phyloP scores from a whole-genome alignment of 805 yeast species.

The Maudiozyma saulgeensis region DNA sequence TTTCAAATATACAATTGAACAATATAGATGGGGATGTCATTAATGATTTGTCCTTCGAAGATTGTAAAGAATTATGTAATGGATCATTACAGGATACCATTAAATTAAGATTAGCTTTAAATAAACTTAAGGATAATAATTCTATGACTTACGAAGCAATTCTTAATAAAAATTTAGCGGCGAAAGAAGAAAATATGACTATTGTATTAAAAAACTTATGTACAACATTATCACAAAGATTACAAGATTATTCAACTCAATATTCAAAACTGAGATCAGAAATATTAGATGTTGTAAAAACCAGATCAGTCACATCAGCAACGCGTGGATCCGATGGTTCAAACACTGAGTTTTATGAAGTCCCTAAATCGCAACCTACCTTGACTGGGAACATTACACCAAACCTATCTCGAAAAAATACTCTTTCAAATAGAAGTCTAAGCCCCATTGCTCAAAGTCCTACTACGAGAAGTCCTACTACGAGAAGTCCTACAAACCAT shows the following conservation, averaged over 20 bases:
- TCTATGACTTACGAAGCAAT: slow-evolving; percentile 2
- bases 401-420: not conserved
- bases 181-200: slow-evolving; percentile 28
- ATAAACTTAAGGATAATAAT: slow-evolving; percentile 35
- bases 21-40: slow-evolving; percentile 49
- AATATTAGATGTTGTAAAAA: slow-evolving; percentile 23
- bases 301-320: slow-evolving; percentile 1
- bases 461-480: not conserved
- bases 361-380: not conserved
- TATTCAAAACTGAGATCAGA: slow-evolving; percentile 24
- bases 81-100: slow-evolving; percentile 45
- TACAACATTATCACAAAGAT: slow-evolving; percentile 17
- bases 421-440: not conserved
- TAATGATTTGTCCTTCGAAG: slow-evolving; percentile 57
- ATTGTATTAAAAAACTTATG: slow-evolving; percentile 21
- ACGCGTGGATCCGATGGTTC: not conserved
- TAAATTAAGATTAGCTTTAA: slow-evolving; percentile 48
- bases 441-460: slow-evolving; percentile 1
- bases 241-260: slow-evolving; percentile 27
- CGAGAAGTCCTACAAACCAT: not conserved
- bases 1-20: slow-evolving; percentile 12
- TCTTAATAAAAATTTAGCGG: slow-evolving; percentile 10
- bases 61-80: slow-evolving; percentile 67
- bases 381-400: not conserved
- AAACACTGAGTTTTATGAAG: not conserved